Evolutionary conservation across 176 grass and related monocot genomes (phyloP).

Genomic region (Aegilops tauschii): DNA sequence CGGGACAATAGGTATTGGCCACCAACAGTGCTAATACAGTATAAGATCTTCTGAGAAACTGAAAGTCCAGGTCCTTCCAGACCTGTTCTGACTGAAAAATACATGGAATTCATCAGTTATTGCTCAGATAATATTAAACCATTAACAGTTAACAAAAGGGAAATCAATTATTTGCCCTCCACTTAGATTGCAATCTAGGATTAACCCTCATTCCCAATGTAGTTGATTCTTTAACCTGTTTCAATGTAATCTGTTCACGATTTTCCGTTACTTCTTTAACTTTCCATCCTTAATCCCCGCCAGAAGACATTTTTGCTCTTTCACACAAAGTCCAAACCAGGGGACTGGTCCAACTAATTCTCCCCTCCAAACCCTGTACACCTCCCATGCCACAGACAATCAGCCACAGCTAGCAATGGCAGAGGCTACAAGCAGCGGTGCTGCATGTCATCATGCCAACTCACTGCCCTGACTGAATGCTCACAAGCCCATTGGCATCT

Average conservation of each 20-base stretch:
- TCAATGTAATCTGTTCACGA: neutral
- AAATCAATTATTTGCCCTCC: neutral
- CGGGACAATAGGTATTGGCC: slow-evolving; percentile 86
- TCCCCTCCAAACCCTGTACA: neutral
- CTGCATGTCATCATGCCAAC: neutral
- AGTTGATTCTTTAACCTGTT: neutral
- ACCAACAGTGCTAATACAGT: slow-evolving; percentile 81
- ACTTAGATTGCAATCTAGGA: neutral
- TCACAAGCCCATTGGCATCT: too few relatives aligned
- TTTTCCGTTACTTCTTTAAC: neutral
- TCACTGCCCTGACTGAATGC: too few relatives aligned
- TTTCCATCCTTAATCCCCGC: neutral
- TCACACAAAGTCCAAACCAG: neutral
- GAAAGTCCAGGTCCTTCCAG: slow-evolving; percentile 91
- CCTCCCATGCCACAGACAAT: neutral
- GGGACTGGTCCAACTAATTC: neutral
- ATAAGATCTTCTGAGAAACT: slow-evolving; percentile 84
- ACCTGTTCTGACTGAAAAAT: slow-evolving; percentile 83
- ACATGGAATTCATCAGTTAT: neutral
- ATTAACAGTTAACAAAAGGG: neutral
- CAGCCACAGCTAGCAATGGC: neutral
- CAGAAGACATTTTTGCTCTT: slow-evolving; percentile 1
- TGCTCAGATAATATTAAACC: neutral
- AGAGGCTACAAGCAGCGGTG: neutral
- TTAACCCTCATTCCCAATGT: neutral